phyloP scores from a whole-genome alignment of 225 moss, liverwort and hornwort genomes.

The Straminergon stramineum region DNA sequence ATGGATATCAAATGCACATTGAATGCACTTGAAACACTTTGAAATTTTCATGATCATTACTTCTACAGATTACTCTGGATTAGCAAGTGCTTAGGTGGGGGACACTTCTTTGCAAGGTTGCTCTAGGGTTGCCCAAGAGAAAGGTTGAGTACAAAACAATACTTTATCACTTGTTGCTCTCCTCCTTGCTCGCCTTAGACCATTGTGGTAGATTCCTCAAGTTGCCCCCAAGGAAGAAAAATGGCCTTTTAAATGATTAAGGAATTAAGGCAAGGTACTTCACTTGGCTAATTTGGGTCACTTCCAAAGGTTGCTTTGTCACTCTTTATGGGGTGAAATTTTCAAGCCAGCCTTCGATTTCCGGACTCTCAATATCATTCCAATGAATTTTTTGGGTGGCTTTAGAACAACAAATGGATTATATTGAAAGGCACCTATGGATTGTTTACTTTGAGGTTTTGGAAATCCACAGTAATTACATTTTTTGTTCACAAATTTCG shows the following conservation, averaged over 20 bases:
- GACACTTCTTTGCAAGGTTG: not conserved
- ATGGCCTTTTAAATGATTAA: not conserved
- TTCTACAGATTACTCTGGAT: rapidly evolving
- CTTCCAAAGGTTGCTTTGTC: rapidly evolving
- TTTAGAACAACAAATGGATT: not conserved
- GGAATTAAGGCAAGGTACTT: rapidly evolving
- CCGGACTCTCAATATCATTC: rapidly evolving
- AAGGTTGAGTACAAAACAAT: rapidly evolving
- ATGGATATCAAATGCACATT: too few relatives aligned
- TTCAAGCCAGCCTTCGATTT: rapidly evolving
- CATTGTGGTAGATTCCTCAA: rapidly evolving
- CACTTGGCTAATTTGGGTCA: rapidly evolving
- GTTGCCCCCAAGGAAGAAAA: rapidly evolving
- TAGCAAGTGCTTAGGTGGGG: rapidly evolving
- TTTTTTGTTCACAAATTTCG: not conserved
- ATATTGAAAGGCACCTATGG: not conserved
- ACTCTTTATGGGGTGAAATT: not conserved
- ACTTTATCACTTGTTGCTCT: rapidly evolving
- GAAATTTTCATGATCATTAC: rapidly evolving
- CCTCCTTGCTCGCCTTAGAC: rapidly evolving
- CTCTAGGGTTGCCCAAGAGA: not conserved
- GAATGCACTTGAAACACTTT: rapidly evolving
- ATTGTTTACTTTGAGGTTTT: rapidly evolving
- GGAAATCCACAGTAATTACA: not conserved
- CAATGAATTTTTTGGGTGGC: rapidly evolving